Percentiles rank a stretch among this genome's conserved stretches.
Evolutionary conservation across 257 asterid genomes (phyloP).

Genomic region (Capsicum rhomboideum): DNA sequence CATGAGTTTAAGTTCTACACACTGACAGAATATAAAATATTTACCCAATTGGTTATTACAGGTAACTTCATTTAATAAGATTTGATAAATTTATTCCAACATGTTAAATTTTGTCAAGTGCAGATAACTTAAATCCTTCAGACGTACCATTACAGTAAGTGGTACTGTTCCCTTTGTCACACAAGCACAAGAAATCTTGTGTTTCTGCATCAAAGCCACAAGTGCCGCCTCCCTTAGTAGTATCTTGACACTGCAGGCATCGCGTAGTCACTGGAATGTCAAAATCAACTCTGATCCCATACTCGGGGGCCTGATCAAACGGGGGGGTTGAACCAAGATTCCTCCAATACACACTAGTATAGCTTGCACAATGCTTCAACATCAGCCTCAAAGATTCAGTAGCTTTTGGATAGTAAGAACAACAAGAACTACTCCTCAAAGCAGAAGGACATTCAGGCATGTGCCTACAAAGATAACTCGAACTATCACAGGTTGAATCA

Average conservation of each 20-base stretch:
- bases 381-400: constrained; percentile 77
- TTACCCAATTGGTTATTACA: neutral
- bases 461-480: constrained; percentile 75
- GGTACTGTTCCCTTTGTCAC: constrained; percentile 60
- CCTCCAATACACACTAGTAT: constrained; percentile 74
- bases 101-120: neutral
- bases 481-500: constrained; percentile 80
- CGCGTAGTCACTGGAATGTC: constrained; percentile 72
- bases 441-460: constrained; percentile 55
- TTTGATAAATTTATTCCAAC: neutral
- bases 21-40: neutral
- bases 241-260: constrained; percentile 61
- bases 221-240: constrained; percentile 48
- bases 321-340: constrained; percentile 58
- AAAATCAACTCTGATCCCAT: constrained; percentile 77
- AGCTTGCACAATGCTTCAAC: constrained; percentile 62
- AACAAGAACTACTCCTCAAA: constrained; percentile 47
- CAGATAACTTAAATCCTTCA: neutral
- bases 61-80: neutral
- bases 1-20: neutral
- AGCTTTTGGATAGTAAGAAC: constrained; percentile 83
- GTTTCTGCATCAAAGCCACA: constrained; percentile 67
- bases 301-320: constrained; percentile 64
- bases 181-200: constrained; percentile 70
- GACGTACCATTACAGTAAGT: constrained; percentile 55